Evolutionary conservation across 164 flowering plant genomes (phyloP).

Genomic region (Nymphaea thermarum): DNA sequence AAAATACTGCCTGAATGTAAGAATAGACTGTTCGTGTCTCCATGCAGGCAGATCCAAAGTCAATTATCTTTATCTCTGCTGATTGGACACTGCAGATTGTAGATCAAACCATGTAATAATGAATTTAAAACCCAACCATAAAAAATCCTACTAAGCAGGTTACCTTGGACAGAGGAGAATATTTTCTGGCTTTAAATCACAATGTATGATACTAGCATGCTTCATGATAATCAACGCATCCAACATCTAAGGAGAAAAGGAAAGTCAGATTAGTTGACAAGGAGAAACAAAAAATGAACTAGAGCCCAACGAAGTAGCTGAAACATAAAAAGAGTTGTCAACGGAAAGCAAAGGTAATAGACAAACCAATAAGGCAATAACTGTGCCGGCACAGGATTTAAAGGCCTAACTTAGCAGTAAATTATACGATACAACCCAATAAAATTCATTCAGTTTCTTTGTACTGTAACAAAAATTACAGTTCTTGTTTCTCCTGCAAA

Average conservation of each 20-base stretch:
- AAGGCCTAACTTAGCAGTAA: too few species aligned
- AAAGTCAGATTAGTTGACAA: background rate
- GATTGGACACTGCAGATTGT: slow-evolving; percentile 56
- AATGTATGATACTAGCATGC: slow-evolving; percentile 93
- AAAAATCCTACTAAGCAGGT: slow-evolving; percentile 6
- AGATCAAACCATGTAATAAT: slow-evolving; percentile 7
- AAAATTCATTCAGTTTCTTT: too few species aligned
- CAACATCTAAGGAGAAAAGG: slow-evolving; percentile 45
- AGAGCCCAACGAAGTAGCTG: too few species aligned
- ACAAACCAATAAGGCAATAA: too few species aligned
- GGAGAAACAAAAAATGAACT: too few species aligned
- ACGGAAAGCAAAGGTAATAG: too few species aligned
- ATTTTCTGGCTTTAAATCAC: slow-evolving; percentile 99
- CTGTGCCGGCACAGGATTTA: too few species aligned
- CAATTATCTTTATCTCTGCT: slow-evolving; percentile 81
- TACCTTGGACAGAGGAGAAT: slow-evolving; percentile 89
- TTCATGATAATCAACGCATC: slow-evolving; percentile 74
- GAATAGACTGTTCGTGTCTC: slow-evolving; percentile 97
- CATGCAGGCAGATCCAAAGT: slow-evolving; percentile 99
- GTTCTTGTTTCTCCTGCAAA: too few species aligned
- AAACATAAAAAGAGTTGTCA: too few species aligned
- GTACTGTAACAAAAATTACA: too few species aligned
- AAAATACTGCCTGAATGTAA: slow-evolving; percentile 74
- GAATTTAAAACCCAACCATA: slow-evolving; percentile 9
- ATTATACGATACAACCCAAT: too few species aligned